Evolutionary conservation across 768 basidiomycete genomes (phyloP), one percentile per base, ranked within the genome.

Genomic region (Trichaptum fuscoviolaceum): DNA sequence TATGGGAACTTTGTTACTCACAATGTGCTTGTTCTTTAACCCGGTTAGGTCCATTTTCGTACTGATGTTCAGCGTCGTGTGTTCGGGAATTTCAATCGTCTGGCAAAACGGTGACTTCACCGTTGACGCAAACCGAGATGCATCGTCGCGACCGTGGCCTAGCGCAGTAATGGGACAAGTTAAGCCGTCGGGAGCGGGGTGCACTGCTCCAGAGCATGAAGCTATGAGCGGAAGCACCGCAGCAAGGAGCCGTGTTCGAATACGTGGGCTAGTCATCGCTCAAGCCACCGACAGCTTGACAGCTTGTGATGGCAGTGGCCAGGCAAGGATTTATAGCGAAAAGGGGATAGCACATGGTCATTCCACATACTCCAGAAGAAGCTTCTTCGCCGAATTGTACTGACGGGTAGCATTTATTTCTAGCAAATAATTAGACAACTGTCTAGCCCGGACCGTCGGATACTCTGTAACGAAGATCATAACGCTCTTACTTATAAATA

Each of bases 11-110:
- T 30, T 4, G 20, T 20, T 3, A 52, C 59, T 18, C 65, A 85
- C 84, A 66, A 87, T 82, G 58, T 82, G 81, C 70, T 78, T 85
- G 73, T 86, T 76, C 1, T 70, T 64, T 1, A 84, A 72, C 0
- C 81, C 81, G 0, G 85, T 87, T 82, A 84, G 86, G 69, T 86
- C 81, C 71, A 87, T 67, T 26, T 80, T 77, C 7, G 83, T 82
- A 18, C 74, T 77, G 65, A 87, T 84, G 34, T 80, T 84, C 63
- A 87, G 75, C 7, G 84, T 85, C 10, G 82, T 82, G 6, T 73
- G 71, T 6, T 74, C 71, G 0, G 85, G 85, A 63, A 87, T 77
- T 1, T 74, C 70, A 2, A 84, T 79, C 0, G 78, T 83, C 62
- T 70, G 69, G 69, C 80, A 84, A 12, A 52, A 52, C 12, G 42